Conservation (phyloP, 2,329 filamentous ascomycete species). For the Didymella keratinophila region DNA sequence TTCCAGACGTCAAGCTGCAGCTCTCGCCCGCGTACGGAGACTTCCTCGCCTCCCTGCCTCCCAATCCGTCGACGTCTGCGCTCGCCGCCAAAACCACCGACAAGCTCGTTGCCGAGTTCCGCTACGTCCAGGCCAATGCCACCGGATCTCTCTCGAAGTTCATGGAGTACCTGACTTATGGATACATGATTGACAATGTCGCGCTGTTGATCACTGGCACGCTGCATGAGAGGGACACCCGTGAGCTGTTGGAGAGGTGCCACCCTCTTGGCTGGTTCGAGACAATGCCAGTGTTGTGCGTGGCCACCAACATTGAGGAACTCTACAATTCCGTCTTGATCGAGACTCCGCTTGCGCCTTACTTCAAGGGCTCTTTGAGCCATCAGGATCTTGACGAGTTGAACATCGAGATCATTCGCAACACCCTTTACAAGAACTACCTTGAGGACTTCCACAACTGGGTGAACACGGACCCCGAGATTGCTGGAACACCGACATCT, state of each 20-base stretch:
- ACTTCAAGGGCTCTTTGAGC: constrained; percentile 96
- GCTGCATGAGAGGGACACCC: constrained; percentile 94
- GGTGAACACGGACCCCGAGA: constrained; percentile 86
- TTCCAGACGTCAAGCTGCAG: constrained; percentile 92
- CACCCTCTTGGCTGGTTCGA: constrained; percentile 99
- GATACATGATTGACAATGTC: constrained; percentile 99
- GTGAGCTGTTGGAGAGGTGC: constrained; percentile 92
- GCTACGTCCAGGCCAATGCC: constrained; percentile 93
- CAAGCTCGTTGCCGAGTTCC: constrained; percentile 96
- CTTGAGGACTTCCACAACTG: constrained; percentile 97
- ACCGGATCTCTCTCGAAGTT: constrained; percentile 91
- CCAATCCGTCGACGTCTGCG: constrained; percentile 94
- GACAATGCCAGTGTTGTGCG: constrained; percentile 96
- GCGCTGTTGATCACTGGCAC: constrained; percentile 97
- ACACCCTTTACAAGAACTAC: constrained; percentile 99
- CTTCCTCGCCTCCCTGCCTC: constrained; percentile 90
- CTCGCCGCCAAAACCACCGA: constrained; percentile 96
- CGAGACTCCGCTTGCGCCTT: constrained; percentile 92
- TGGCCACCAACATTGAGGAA: constrained; percentile 98
- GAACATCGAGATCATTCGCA: constrained; percentile 98
- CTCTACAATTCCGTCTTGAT: constrained; percentile 98
- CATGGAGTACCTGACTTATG: constrained; percentile 98
- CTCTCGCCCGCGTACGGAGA: constrained; percentile 96
- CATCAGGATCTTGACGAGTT: constrained; percentile 97
- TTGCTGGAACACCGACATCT: constrained; percentile 85